Evolutionary conservation across 1,284 basidiomycete genomes (phyloP).

Genomic region (Melampsora americana): DNA sequence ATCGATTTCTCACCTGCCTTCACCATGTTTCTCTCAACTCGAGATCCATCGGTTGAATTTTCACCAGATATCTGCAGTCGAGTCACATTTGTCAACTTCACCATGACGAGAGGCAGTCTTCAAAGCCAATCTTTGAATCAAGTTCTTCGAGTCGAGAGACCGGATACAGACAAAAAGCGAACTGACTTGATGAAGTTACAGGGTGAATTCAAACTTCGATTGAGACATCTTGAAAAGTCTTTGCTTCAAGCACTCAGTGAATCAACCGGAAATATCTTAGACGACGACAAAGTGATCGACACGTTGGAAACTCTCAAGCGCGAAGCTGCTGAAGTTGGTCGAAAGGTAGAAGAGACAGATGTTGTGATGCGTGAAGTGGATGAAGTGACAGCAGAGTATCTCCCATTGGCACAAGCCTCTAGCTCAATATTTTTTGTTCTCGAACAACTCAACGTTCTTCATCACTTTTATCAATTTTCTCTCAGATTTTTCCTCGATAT

Average conservation of each 20-base stretch:
- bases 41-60: constrained; percentile 95
- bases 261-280: constrained; percentile 91
- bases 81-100: constrained; percentile 99
- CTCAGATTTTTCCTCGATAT: constrained; percentile 97
- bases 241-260: constrained; percentile 95
- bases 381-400: constrained; percentile 87
- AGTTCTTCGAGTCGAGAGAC: constrained; percentile 91
- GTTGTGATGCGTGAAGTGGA: constrained; percentile 94
- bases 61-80: constrained; percentile 97
- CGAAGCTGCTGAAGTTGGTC: constrained; percentile 93
- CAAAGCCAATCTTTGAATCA: constrained; percentile 97
- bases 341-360: constrained; percentile 97
- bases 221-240: constrained; percentile 87
- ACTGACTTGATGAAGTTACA: constrained; percentile 99
- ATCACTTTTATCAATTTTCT: constrained; percentile 99
- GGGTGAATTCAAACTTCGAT: constrained; percentile 90
- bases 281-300: constrained; percentile 98
- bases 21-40: constrained; percentile 97
- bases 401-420: constrained; percentile 91
- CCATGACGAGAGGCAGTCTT: constrained; percentile 96
- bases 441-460: constrained; percentile 86
- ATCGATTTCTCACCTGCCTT: constrained; percentile 99
- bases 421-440: constrained; percentile 96
- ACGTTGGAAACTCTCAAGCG: constrained; percentile 94
- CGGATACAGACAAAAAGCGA: constrained; percentile 92